Evolutionary conservation across 2,329 filamentous ascomycete genomes (phyloP).

Genomic region (Colletotrichum sp.): DNA sequence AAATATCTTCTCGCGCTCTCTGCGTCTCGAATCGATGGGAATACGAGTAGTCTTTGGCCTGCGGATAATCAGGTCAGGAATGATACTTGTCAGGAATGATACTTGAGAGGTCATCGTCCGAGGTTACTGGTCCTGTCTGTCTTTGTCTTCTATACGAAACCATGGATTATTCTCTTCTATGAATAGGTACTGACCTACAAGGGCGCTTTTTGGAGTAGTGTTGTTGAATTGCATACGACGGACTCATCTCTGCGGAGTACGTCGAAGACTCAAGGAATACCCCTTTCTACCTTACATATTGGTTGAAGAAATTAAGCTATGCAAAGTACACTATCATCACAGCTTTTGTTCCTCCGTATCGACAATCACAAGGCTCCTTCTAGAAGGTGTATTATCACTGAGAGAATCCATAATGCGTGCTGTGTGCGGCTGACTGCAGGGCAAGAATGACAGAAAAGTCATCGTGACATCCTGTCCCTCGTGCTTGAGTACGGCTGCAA

Average conservation of each 20-base stretch:
- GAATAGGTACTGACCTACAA: neutral
- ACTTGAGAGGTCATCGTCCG: neutral
- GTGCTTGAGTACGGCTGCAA: too few relatives aligned
- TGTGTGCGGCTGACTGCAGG: too few relatives aligned
- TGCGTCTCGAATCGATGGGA: neutral
- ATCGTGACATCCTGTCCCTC: too few relatives aligned
- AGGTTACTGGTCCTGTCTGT: neutral
- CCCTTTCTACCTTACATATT: too few relatives aligned
- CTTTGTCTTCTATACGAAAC: neutral
- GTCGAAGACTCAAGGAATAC: neutral
- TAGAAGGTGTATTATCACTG: too few relatives aligned
- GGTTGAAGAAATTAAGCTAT: too few relatives aligned
- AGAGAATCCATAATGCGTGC: too few relatives aligned
- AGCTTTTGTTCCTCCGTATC: too few relatives aligned
- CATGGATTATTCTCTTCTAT: neutral
- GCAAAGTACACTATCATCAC: too few relatives aligned
- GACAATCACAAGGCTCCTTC: too few relatives aligned
- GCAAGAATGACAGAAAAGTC: too few relatives aligned
- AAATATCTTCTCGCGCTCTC: neutral
- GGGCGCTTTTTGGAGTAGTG: neutral
- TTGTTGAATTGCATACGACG: neutral
- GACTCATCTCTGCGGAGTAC: too few relatives aligned
- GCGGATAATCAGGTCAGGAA: neutral
- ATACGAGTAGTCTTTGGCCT: fast-evolving
- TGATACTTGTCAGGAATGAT: neutral